phyloP scores from a whole-genome alignment of 257 asterid genomes.

The Solanum stenotomum region DNA sequence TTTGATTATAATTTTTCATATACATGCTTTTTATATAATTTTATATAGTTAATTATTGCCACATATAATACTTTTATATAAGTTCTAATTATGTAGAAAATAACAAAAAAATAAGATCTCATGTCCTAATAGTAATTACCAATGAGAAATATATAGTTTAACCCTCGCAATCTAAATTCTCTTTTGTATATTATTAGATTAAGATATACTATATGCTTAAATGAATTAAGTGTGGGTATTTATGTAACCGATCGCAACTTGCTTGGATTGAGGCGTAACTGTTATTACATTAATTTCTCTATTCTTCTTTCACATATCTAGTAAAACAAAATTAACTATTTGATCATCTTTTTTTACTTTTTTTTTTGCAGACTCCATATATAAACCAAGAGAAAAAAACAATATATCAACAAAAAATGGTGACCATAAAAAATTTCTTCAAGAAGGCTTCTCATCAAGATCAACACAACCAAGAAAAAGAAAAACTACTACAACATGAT shows the following conservation, averaged over 20 bases:
- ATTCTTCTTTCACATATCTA: not conserved
- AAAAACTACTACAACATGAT: constrained; percentile 13
- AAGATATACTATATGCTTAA: not conserved
- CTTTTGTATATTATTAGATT: not conserved
- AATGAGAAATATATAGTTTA: not conserved
- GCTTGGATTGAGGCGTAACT: not conserved
- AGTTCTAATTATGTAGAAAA: no score
- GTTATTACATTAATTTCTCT: no score
- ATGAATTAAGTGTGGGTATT: not conserved
- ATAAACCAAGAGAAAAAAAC: not conserved
- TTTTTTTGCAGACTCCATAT: not conserved
- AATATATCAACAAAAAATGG: not conserved
- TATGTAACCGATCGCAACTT: not conserved
- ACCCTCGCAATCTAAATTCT: not conserved
- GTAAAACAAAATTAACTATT: not conserved
- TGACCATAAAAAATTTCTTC: not conserved
- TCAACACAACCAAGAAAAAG: constrained; percentile 14
- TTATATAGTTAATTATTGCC: not conserved
- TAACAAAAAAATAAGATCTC: no score
- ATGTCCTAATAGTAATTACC: not conserved
- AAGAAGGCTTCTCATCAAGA: constrained; percentile 1
- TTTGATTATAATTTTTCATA: not conserved
- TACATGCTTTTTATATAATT: not conserved
- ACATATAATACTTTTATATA: not conserved
- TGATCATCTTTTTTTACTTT: not conserved